phyloP scores from a whole-genome alignment of 2,329 filamentous ascomycete genomes.

The Plectosphaerella cucumerina region DNA sequence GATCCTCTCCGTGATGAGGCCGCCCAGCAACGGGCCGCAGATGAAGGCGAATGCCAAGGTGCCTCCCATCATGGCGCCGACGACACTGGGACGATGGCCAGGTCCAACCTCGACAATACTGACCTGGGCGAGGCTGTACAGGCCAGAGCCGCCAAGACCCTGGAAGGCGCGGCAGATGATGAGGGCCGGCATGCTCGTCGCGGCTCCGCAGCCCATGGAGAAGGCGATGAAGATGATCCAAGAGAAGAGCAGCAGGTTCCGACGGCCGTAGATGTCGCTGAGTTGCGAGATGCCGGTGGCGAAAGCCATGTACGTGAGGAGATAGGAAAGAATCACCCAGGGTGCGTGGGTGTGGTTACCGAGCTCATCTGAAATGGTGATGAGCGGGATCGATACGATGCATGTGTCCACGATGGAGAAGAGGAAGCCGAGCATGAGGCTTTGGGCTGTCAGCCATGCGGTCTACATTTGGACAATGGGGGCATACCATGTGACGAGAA shows the following conservation, averaged over 20 bases:
- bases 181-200: conserved; percentile 45
- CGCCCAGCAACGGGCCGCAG: conserved; percentile 54
- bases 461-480: not conserved
- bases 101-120: conserved; percentile 54
- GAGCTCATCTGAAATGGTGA: conserved; percentile 51
- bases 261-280: conserved; percentile 56
- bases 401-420: conserved; percentile 55
- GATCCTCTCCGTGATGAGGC: conserved; percentile 46
- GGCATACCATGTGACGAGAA: conserved; percentile 31
- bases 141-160: conserved; percentile 56
- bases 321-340: conserved; percentile 53
- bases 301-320: conserved; percentile 56
- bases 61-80: conserved; percentile 50
- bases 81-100: conserved; percentile 44
- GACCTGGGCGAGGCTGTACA: conserved; percentile 58
- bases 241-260: conserved; percentile 42
- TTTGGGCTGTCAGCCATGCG: conserved; percentile 3
- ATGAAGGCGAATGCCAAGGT: conserved; percentile 55
- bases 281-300: conserved; percentile 54
- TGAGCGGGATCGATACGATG: conserved; percentile 53
- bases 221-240: conserved; percentile 53
- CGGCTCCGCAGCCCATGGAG: conserved; percentile 48
- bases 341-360: conserved; percentile 46
- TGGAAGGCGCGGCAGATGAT: conserved; percentile 57
- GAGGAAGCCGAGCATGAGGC: conserved; percentile 42